A percentile compares a stretch with the other conserved stretches of the same genome.
These are phyloP conservation scores for Helicocarpus griseus DNA, from an alignment of 2,329 filamentous ascomycete species.

Conservation along the genomic window DNA sequence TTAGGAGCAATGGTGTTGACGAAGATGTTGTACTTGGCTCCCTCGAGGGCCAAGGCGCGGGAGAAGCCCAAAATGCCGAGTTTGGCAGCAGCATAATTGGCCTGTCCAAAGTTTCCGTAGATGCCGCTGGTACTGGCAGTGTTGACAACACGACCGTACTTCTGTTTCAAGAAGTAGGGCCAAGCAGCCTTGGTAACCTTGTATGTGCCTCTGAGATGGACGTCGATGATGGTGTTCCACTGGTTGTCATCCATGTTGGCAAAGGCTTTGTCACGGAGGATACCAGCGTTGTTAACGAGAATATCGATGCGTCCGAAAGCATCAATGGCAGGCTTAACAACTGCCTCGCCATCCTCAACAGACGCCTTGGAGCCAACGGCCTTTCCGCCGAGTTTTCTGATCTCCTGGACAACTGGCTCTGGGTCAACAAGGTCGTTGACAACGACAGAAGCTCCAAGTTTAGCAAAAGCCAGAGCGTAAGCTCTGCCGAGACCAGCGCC, in stretches of 20 bases:
- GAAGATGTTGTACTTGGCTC: constrained; percentile 93
- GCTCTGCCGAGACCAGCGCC: constrained; percentile 82
- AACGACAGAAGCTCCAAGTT: constrained; percentile 73
- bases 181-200: constrained; percentile 95
- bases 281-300: constrained; percentile 95
- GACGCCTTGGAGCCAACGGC: constrained; percentile 89
- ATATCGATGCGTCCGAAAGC: constrained; percentile 90
- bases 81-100: constrained; percentile 92
- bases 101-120: constrained; percentile 98
- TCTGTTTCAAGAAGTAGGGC: constrained; percentile 96
- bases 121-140: constrained; percentile 95
- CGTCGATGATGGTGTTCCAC: constrained; percentile 86
- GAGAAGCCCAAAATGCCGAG: constrained; percentile 91
- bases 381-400: constrained; percentile 78
- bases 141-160: constrained; percentile 94
- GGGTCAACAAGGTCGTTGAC: constrained; percentile 95
- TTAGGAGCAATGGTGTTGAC: constrained; percentile 98
- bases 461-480: constrained; percentile 80
- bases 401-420: constrained; percentile 82
- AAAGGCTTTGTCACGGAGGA: constrained; percentile 96
- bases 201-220: constrained; percentile 90
- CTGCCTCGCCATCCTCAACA: constrained; percentile 80
- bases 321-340: constrained; percentile 90
- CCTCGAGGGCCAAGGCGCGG: constrained; percentile 83
- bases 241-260: constrained; percentile 91